Evolutionary conservation across 2,329 filamentous ascomycete species (phyloP).

Genomic region (Hypoxylon sp.): DNA sequence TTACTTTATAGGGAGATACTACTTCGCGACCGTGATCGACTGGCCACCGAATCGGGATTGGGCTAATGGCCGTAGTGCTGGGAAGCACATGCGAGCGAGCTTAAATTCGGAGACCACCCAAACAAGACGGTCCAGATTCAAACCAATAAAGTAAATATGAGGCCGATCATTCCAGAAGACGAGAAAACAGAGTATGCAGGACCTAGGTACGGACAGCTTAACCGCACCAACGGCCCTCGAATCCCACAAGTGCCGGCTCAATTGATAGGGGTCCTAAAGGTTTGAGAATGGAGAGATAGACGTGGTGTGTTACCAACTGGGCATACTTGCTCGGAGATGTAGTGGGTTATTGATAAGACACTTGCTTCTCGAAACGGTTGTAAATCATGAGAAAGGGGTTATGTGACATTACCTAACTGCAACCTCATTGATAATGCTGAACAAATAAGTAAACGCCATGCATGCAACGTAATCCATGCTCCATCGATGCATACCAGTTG

Average conservation of each 20-base stretch:
- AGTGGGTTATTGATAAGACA: slow-evolving; percentile 18
- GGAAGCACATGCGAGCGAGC: slow-evolving; percentile 23
- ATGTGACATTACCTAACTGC: slow-evolving; percentile 38
- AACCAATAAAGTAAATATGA: slow-evolving; percentile 14
- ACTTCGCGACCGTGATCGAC: slow-evolving; percentile 30
- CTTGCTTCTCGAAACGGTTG: slow-evolving; percentile 14
- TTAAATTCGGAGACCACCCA: slow-evolving; percentile 30
- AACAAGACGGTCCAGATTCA: slow-evolving; percentile 30
- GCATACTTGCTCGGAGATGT: slow-evolving; percentile 11
- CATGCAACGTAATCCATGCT: slow-evolving; percentile 38
- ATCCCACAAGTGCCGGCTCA: slow-evolving; percentile 15
- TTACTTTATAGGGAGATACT: slow-evolving; percentile 27
- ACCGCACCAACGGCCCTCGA: slow-evolving; percentile 31
- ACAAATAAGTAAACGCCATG: slow-evolving; percentile 36
- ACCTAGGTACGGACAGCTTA: slow-evolving; percentile 23
- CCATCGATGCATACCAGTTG: slow-evolving; percentile 24
- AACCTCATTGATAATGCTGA: slow-evolving; percentile 34
- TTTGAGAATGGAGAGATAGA: slow-evolving; percentile 30
- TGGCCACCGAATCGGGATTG: slow-evolving; percentile 27
- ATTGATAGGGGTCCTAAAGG: slow-evolving; percentile 1
- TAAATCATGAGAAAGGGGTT: slow-evolving; percentile 25
- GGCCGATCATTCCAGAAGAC: slow-evolving; percentile 31
- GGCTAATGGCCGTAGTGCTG: slow-evolving; percentile 22
- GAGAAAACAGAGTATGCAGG: slow-evolving; percentile 18
- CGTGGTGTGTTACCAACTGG: slow-evolving; percentile 13